phyloP scores from a whole-genome alignment of 768 basidiomycete genomes.

The Phaeotremella fagi region DNA sequence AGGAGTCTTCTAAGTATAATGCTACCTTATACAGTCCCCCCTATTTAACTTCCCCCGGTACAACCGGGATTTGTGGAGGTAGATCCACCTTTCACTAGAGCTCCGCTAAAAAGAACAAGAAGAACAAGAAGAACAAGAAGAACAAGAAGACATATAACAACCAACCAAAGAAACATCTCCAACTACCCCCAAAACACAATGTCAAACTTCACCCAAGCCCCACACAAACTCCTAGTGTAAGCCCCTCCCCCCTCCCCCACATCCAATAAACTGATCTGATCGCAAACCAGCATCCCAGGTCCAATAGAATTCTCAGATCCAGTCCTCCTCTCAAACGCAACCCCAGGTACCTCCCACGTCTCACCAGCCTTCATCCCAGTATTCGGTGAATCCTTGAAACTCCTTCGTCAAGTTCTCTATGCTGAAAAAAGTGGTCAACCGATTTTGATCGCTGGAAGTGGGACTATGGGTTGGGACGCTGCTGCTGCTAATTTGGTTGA shows the following conservation, averaged over 20 bases:
- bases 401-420: constrained; percentile 76
- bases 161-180: too few species aligned
- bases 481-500: constrained; percentile 84
- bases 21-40: too few species aligned
- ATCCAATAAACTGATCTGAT: neutral
- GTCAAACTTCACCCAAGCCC: constrained; percentile 29
- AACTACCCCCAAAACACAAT: constrained; percentile 8
- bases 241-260: constrained; percentile 1
- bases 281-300: constrained; percentile 47
- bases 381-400: constrained; percentile 81
- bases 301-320: constrained; percentile 62
- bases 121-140: too few species aligned
- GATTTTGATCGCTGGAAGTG: constrained; percentile 88
- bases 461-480: constrained; percentile 90
- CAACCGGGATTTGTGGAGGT: too few species aligned
- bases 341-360: constrained; percentile 61
- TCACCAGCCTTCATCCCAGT: constrained; percentile 80
- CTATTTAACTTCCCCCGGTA: too few species aligned
- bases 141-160: too few species aligned
- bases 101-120: too few species aligned
- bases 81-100: too few species aligned
- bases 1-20: too few species aligned
- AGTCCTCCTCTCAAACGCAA: constrained; percentile 88
- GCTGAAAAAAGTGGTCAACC: constrained; percentile 71
- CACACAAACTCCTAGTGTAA: constrained; percentile 42